Evolutionary conservation across 345 rosid species (phyloP), one percentile per base, ranked within the genome.

Genomic region (Erucastrum elatum): DNA sequence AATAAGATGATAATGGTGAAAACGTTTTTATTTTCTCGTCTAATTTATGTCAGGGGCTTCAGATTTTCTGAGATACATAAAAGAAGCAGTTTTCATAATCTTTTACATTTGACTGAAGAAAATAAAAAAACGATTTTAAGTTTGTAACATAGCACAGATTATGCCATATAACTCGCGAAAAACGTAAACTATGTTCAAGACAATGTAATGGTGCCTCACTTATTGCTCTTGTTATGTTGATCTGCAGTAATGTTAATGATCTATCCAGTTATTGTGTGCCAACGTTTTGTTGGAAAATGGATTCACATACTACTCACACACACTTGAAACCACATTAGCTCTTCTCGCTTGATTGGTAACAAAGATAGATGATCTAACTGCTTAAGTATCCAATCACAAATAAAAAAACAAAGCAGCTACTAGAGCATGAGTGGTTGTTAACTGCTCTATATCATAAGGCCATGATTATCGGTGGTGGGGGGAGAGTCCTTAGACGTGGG

Each of bases 1-100:
- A 46, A 44, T 59, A 59, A 31, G 62, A 41, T 71, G 82, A 72
- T 79, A 60, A 72, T 60, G 82, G 56, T 78, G 82, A 79, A 72
- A 79, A 34, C 70, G 61, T 34, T 6, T 21, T 30, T 35, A 13
- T 62, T 37, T 12, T 58, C 29, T 46, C 61, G 58, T 65, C 49
- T 8, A 64, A 0, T n/a, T 33, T 64, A 64, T 64, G 49, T 16
- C 26, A 15, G 53, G 12, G 21, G 64, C 64, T 17, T 33, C 64
- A 7, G 46, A 44, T 73, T 44, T 30, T 25, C 77, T 49, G 62
- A 21, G 70, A 21, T 17, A 56, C 11, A 56, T 8, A 44, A 56
- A 53, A 17, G 27, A 55, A 55, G 26, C 26, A 56, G 9, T 17
- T 56, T 9, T 3, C 31, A 29, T 49, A 49, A 49, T 49, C 55